These are phyloP conservation scores for Gremmenia infestans DNA, from an alignment of 2,329 filamentous ascomycete genomes.

Conservation along the genomic window DNA sequence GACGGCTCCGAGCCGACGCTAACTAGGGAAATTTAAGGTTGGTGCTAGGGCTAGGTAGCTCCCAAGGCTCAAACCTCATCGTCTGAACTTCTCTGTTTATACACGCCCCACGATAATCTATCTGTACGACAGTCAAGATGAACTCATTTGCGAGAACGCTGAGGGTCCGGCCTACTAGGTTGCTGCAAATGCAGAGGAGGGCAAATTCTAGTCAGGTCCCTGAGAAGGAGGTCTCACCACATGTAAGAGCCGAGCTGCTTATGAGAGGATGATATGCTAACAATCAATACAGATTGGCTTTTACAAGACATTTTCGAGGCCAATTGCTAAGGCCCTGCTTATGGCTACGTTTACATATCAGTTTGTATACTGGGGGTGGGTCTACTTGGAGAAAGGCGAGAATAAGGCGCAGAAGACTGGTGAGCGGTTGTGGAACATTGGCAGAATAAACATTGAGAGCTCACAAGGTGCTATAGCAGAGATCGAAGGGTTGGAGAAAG, in stretches of 20 bases:
- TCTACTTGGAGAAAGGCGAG: constrained; percentile 69
- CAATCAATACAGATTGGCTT: constrained; percentile 50
- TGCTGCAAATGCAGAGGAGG: neutral
- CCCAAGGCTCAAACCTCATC: neutral
- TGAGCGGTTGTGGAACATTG: constrained; percentile 30
- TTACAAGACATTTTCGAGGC: constrained; percentile 70
- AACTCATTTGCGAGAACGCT: neutral
- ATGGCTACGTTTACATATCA: constrained; percentile 76
- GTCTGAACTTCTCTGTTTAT: neutral
- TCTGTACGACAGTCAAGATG: neutral
- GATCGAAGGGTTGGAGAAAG: constrained; percentile 12
- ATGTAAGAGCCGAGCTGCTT: constrained; percentile 7
- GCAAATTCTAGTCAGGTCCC: constrained; percentile 5
- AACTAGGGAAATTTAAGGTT: neutral
- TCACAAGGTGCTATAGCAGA: constrained; percentile 11
- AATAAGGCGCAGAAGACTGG: constrained; percentile 53
- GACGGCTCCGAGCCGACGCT: too few relatives aligned
- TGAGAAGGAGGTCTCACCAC: constrained; percentile 12
- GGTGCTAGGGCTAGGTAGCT: neutral
- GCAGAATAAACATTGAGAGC: neutral
- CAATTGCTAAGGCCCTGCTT: constrained; percentile 68
- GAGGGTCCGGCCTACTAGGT: neutral
- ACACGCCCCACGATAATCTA: neutral
- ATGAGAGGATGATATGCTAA: neutral
- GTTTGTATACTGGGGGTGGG: constrained; percentile 68